Base-by-base conservation (phyloP, 2,329 filamentous ascomycete genomes). In the Talaromyces sp. region DNA sequence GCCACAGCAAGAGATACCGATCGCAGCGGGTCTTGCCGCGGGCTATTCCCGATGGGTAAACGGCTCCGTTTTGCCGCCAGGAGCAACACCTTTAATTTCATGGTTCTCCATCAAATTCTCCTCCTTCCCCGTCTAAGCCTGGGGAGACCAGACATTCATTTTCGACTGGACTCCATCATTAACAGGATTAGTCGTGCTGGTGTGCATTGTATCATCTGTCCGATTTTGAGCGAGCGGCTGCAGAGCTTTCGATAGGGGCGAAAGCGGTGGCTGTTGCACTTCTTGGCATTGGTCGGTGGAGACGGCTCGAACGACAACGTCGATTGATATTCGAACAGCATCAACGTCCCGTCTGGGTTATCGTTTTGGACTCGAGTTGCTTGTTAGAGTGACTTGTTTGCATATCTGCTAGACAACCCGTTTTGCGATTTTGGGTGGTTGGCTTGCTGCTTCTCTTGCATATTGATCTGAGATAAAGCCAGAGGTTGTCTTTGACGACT, bases 51-150 rank as follows among this genome's bases (percentile, higher is more conserved):
- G 17, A 63, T 64, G 53, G 60, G 65, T 63, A 25, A 47, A 59
- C 58, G 61, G 58, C 58, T 61, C 51, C 51, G 59, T 61, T 58
- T 62, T 63, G 64, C 64, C 64, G 64, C 64, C 64, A 65, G 64
- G 64, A 53, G 64, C 64, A 54, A 54, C 38, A 58, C 2, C 56
- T 36, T 58, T 58, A 43, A 34, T 58, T 43, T 58, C 34, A 40
- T 43, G 56, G 6, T 43, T 59, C n/a, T 31, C 22, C 59, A 38
- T 60, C 38, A 60, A 61, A 49, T 49, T 61, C 58, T 49, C 58
- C 58, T 45, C 15, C 22, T 27, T 38, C 22, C 29, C 19, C 17
- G 19, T 47, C 40, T 19, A 27, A 10, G 10, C 58, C 13, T 17
- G 27, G 19, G 36, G n/a, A 45, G 17, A 60, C 15, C 27, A 22